phyloP scores from a whole-genome alignment of 2,329 filamentous ascomycete genomes.

The Parafenestella ontariensis region DNA sequence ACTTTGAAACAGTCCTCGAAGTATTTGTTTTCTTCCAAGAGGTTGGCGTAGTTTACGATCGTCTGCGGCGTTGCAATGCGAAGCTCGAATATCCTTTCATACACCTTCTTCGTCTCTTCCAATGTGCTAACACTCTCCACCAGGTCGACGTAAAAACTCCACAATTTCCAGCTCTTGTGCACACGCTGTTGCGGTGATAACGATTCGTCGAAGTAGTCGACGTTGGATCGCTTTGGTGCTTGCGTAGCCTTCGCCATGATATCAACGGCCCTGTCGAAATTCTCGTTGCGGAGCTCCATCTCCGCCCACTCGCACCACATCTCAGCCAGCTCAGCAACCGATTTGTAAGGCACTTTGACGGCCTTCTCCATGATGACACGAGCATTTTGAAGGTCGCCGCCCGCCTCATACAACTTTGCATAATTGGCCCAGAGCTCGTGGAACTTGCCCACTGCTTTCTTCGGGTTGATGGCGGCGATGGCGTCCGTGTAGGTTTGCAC shows the following conservation, averaged over 20 bases:
- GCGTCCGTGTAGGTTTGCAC: slow-evolving; percentile 95
- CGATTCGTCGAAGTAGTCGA: slow-evolving; percentile 98
- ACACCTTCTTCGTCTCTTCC: slow-evolving; percentile 91
- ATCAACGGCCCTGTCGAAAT: slow-evolving; percentile 91
- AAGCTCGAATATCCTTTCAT: slow-evolving; percentile 97
- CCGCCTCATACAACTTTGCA: slow-evolving; percentile 93
- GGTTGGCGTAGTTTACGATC: slow-evolving; percentile 96
- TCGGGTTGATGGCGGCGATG: slow-evolving; percentile 90
- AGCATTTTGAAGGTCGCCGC: slow-evolving; percentile 82
- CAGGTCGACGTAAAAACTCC: slow-evolving; percentile 98
- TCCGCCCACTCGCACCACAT: slow-evolving; percentile 99
- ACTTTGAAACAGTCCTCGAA: slow-evolving; percentile 98
- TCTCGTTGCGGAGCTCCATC: slow-evolving; percentile 94
- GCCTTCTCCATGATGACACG: slow-evolving; percentile 97
- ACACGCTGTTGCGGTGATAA: slow-evolving; percentile 93
- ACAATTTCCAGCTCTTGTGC: slow-evolving; percentile 99
- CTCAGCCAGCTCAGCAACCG: slow-evolving; percentile 93
- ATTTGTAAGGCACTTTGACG: slow-evolving; percentile 96
- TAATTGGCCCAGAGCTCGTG: slow-evolving; percentile 97
- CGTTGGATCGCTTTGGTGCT: slow-evolving; percentile 93
- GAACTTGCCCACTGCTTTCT: slow-evolving; percentile 91
- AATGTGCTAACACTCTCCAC: slow-evolving; percentile 92
- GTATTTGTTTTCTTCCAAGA: slow-evolving; percentile 93
- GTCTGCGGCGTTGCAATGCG: slow-evolving; percentile 98
- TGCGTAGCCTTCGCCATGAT: slow-evolving; percentile 98